Percentiles rank a stretch among this genome's conserved stretches.
phyloP scores from a whole-genome alignment of 768 basidiomycete genomes.

The Daedaleopsis sinensis region DNA sequence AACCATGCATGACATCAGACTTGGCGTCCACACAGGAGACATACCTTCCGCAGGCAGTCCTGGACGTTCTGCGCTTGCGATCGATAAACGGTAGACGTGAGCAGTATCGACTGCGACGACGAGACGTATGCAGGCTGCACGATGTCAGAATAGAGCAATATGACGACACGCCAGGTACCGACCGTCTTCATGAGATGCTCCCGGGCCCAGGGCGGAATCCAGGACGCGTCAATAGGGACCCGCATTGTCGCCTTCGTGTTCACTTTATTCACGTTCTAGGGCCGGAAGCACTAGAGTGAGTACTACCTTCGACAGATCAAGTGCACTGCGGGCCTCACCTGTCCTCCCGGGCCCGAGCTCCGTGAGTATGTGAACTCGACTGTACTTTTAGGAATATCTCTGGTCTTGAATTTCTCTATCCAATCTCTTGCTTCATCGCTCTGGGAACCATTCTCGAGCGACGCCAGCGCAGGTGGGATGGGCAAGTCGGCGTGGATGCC shows the following conservation, averaged over 20 bases:
- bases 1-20: conserved; percentile 12
- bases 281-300: background rate
- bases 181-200: conserved; percentile 52
- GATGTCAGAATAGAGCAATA: background rate
- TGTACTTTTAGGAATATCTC: conserved; percentile 48
- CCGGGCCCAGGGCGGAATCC: conserved; percentile 74
- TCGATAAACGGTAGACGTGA: conserved; percentile 72
- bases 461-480: conserved; percentile 44
- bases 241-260: conserved; percentile 78
- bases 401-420: conserved; percentile 51
- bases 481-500: conserved; percentile 25
- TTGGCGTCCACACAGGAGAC: conserved; percentile 11
- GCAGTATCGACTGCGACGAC: conserved; percentile 68
- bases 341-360: conserved; percentile 86
- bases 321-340: conserved; percentile 46
- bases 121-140: conserved; percentile 63
- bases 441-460: conserved; percentile 32
- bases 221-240: conserved; percentile 56
- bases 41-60: conserved; percentile 68
- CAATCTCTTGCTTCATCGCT: conserved; percentile 51
- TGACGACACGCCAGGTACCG: conserved; percentile 27
- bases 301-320: background rate
- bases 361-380: conserved; percentile 73
- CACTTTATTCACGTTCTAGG: conserved; percentile 86
- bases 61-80: conserved; percentile 79